phyloP scores from a whole-genome alignment of 495 filamentous ascomycete genomes.

The Aspergillus hancockii region DNA sequence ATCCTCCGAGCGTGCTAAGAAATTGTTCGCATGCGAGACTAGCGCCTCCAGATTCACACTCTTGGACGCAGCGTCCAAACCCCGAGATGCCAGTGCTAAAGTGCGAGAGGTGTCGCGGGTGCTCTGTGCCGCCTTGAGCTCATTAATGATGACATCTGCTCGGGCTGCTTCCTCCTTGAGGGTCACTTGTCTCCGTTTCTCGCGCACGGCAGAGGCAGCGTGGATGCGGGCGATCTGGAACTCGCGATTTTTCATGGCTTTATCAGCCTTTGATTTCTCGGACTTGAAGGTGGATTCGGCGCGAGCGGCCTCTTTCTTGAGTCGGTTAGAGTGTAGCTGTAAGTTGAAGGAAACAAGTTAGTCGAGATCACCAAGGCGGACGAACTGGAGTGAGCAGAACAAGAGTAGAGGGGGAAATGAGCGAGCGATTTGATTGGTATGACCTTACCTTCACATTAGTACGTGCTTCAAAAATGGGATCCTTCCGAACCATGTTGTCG shows the following conservation, averaged over 20 bases:
- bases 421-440: neutral
- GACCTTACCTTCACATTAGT: slow-evolving; percentile 49
- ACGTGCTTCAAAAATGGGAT: slow-evolving; percentile 52
- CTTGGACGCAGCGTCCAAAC: slow-evolving; percentile 45
- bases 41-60: slow-evolving; percentile 47
- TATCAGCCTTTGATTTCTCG: slow-evolving; percentile 51
- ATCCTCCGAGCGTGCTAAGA: slow-evolving; percentile 47
- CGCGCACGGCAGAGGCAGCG: slow-evolving; percentile 47
- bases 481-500: slow-evolving; percentile 46
- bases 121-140: slow-evolving; percentile 49
- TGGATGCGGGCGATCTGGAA: slow-evolving; percentile 54
- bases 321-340: slow-evolving; percentile 48
- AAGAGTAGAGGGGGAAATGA: slow-evolving; percentile 5
- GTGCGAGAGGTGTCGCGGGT: slow-evolving; percentile 50
- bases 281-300: slow-evolving; percentile 50
- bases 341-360: neutral
- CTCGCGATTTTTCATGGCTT: slow-evolving; percentile 51
- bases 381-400: slow-evolving; percentile 1
- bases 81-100: slow-evolving; percentile 43
- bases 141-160: slow-evolving; percentile 52
- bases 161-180: slow-evolving; percentile 48
- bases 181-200: slow-evolving; percentile 48
- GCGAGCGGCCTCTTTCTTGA: slow-evolving; percentile 49
- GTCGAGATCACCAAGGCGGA: neutral
- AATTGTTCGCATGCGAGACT: slow-evolving; percentile 49